Conservation (phyloP, 2,329 filamentous ascomycete genomes). For the Capronia epimyces region DNA sequence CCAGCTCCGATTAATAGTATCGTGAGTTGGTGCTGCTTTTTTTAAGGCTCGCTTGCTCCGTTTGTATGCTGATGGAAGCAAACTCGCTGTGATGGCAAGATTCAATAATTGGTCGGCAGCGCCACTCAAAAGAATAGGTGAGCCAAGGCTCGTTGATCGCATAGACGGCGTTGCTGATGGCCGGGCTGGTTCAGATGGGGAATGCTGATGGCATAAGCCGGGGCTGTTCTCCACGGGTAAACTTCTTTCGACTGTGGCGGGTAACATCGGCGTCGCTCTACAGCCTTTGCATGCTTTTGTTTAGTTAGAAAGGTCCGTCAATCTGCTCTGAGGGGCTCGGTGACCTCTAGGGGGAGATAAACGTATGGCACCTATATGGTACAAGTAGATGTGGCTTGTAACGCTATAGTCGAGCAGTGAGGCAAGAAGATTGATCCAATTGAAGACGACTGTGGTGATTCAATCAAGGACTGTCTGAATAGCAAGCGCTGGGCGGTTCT, state of each 20-base stretch:
- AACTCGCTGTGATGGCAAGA: constrained; percentile 3
- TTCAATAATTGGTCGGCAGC: constrained; percentile 11
- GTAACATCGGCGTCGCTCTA: constrained; percentile 18
- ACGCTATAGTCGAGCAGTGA: constrained; percentile 3
- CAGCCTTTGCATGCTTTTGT: constrained; percentile 9
- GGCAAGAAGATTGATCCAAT: constrained; percentile 5
- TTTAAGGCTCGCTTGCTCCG: not conserved
- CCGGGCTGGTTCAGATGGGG: constrained; percentile 9
- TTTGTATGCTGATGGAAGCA: constrained; percentile 8
- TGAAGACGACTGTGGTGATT: constrained; percentile 11
- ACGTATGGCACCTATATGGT: constrained; percentile 13
- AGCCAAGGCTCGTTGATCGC: constrained; percentile 16
- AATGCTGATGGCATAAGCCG: constrained; percentile 18
- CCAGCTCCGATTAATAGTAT: constrained; percentile 16
- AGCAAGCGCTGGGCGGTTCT: constrained; percentile 9
- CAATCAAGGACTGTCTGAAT: constrained; percentile 3
- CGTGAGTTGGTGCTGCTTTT: no score
- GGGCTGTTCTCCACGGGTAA: constrained; percentile 16
- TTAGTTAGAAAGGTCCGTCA: constrained; percentile 6
- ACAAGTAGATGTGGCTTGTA: not conserved
- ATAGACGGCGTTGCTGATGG: constrained; percentile 12
- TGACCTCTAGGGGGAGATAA: constrained; percentile 5
- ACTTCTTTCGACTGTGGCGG: constrained; percentile 12
- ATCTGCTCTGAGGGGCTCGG: constrained; percentile 21
- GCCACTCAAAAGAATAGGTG: constrained; percentile 6